These are phyloP conservation scores for Mycena galopus DNA, from an alignment of 768 basidiomycete species.

Conservation along the genomic window DNA sequence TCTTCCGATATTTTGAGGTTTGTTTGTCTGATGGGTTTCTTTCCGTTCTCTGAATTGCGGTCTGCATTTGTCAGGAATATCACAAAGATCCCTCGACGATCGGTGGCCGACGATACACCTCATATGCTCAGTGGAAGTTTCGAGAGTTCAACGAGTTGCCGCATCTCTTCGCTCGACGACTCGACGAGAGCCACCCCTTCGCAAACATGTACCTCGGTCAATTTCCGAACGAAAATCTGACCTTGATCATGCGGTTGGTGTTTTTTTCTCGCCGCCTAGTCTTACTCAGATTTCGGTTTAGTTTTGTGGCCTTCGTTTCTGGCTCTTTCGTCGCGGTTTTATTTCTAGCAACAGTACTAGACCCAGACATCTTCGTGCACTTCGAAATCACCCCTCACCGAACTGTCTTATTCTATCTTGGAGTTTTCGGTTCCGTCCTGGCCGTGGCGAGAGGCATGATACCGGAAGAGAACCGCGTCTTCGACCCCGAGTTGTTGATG, in stretches of 20 bases:
- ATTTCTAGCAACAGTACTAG: conserved; percentile 89
- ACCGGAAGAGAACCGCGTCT: conserved; percentile 92
- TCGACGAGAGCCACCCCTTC: conserved; percentile 89
- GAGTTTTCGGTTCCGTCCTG: conserved; percentile 88
- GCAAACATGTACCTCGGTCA: conserved; percentile 98
- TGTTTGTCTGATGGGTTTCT: conserved; percentile 38
- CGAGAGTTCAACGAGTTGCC: conserved; percentile 98
- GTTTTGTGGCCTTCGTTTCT: conserved; percentile 95
- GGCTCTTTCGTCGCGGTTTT: conserved; percentile 98
- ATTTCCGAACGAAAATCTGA: conserved; percentile 95
- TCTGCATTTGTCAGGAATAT: conserved; percentile 79
- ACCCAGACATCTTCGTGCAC: conserved; percentile 92
- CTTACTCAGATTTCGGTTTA: conserved; percentile 44
- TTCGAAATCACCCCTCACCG: conserved; percentile 96
- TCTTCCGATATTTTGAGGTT: conserved; percentile 99
- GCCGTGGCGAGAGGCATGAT: conserved; percentile 96
- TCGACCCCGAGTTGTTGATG: conserved; percentile 95
- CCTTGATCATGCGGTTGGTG: conserved; percentile 88
- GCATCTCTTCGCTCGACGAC: conserved; percentile 88
- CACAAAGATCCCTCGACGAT: conserved; percentile 98
- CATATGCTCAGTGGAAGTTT: conserved; percentile 98
- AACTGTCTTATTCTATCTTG: conserved; percentile 94
- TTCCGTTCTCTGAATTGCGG: background rate
- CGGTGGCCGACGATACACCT: conserved; percentile 92
- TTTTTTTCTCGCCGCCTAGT: background rate